These are phyloP conservation scores for Mucor saturninus DNA, from an alignment of 371 early-diverging fungal genomes.

Conservation along the genomic window DNA sequence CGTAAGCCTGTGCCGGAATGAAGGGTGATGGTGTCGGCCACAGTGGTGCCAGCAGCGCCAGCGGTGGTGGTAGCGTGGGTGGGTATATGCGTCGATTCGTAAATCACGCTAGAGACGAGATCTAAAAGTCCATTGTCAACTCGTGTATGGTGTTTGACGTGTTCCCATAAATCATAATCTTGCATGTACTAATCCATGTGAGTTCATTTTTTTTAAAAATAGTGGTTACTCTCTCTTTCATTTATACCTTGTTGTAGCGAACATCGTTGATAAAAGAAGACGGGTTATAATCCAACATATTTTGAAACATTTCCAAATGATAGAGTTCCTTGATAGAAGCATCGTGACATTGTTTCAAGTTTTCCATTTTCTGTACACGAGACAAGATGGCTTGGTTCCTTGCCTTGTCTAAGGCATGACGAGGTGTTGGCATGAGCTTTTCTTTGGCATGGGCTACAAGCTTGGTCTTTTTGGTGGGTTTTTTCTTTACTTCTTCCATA, in stretches of 20 bases:
- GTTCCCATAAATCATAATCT: conserved; percentile 55
- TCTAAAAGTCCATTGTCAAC: conserved; percentile 19
- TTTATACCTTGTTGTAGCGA: conserved; percentile 53
- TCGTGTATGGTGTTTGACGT: conserved; percentile 5
- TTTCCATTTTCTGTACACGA: conserved; percentile 45
- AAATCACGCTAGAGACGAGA: conserved; percentile 40
- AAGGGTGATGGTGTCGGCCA: conserved; percentile 15
- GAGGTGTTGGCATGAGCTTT: conserved; percentile 26
- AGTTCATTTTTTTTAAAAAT: background rate
- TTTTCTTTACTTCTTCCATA: background rate
- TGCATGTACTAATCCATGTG: conserved; percentile 39
- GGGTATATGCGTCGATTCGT: conserved; percentile 24
- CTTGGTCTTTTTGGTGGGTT: background rate
- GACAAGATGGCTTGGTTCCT: conserved; percentile 36
- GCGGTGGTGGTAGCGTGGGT: conserved; percentile 16
- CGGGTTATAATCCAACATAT: conserved; percentile 61
- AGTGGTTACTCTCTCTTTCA: background rate
- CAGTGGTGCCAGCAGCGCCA: no score
- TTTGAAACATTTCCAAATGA: conserved; percentile 60
- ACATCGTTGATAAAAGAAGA: conserved; percentile 53
- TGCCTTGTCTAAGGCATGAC: conserved; percentile 40
- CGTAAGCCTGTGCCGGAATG: conserved; percentile 39
- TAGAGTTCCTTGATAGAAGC: conserved; percentile 60
- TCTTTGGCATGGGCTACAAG: conserved; percentile 25
- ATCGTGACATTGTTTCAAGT: conserved; percentile 55